These are phyloP conservation scores for Chenopodium berlandieri DNA, from an alignment of 148 eudicot genomes.

Conservation along the genomic window DNA sequence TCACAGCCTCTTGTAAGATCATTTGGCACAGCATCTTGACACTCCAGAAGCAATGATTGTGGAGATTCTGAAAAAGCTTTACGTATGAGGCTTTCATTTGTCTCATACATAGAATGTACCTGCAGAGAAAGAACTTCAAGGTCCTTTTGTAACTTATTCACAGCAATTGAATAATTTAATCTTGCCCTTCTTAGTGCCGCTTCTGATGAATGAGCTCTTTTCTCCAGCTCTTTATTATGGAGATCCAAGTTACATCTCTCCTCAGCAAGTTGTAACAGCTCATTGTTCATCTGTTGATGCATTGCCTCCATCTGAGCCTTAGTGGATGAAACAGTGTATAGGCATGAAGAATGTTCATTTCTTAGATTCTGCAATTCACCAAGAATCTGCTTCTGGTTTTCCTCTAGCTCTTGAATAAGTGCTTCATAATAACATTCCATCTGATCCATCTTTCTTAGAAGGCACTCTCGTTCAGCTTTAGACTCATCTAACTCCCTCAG, in stretches of 20 bases:
- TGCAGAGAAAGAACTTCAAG: conserved; percentile 88
- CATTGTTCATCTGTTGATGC: conserved; percentile 66
- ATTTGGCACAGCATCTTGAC: conserved; percentile 26
- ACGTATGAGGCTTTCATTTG: conserved; percentile 73
- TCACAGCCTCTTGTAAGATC: conserved; percentile 26
- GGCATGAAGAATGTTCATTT: conserved; percentile 80
- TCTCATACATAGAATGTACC: conserved; percentile 86
- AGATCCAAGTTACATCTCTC: conserved; percentile 62
- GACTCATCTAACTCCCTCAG: conserved; percentile 77
- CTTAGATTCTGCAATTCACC: conserved; percentile 82
- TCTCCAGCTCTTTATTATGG: conserved; percentile 76
- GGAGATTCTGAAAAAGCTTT: conserved; percentile 65
- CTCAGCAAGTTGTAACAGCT: conserved; percentile 54
- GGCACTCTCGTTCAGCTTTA: conserved; percentile 64
- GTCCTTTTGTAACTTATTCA: conserved; percentile 87
- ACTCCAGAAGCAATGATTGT: conserved; percentile 35
- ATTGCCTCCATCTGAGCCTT: conserved; percentile 75
- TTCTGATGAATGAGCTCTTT: conserved; percentile 75
- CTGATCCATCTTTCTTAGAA: conserved; percentile 78
- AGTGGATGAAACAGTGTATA: conserved; percentile 60
- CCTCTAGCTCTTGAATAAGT: conserved; percentile 93
- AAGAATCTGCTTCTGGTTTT: conserved; percentile 81
- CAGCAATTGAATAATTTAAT: conserved; percentile 86
- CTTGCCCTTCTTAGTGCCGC: conserved; percentile 78
- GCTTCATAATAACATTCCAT: conserved; percentile 98